Conservation (phyloP, 371 early-diverging fungal genomes). For the Rhizopus sp. region DNA sequence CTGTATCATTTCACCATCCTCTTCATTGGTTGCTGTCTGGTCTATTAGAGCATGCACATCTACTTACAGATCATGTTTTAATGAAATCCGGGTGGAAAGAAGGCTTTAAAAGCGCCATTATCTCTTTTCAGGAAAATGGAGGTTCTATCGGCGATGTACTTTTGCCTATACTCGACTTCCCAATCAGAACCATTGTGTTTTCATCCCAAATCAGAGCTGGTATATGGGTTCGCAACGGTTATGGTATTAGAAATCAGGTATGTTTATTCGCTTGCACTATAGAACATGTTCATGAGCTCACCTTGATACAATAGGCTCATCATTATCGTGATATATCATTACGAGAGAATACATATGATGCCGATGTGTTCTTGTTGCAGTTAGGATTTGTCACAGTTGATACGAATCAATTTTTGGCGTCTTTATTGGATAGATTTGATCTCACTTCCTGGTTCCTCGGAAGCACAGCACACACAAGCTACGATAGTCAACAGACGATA, state of each 20-base stretch:
- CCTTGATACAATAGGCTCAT: constrained; percentile 55
- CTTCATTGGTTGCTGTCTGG: constrained; percentile 91
- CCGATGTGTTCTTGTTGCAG: constrained; percentile 87
- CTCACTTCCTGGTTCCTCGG: constrained; percentile 82
- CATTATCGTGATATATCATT: constrained; percentile 85
- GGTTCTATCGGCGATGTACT: constrained; percentile 15
- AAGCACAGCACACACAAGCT: constrained; percentile 50
- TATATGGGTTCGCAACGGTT: constrained; percentile 96
- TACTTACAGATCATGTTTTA: constrained; percentile 55
- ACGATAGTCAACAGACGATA: constrained; percentile 70
- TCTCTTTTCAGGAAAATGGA: constrained; percentile 30
- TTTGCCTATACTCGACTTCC: constrained; percentile 70
- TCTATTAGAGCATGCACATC: constrained; percentile 68
- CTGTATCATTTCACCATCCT: constrained; percentile 90
- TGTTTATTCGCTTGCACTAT: neutral
- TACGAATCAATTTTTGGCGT: constrained; percentile 75
- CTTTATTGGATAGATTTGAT: constrained; percentile 85
- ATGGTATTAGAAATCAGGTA: constrained; percentile 71
- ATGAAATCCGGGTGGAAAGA: constrained; percentile 55
- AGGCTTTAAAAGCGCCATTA: constrained; percentile 52
- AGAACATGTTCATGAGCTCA: neutral
- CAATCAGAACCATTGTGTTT: constrained; percentile 75
- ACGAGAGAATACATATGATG: constrained; percentile 87
- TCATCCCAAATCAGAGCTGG: constrained; percentile 91
- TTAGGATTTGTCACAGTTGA: constrained; percentile 68